Percentiles rank a stretch among this genome's conserved stretches.
Evolutionary conservation across 1,284 basidiomycete genomes (phyloP).

Genomic region (Fistulina hepatica): DNA sequence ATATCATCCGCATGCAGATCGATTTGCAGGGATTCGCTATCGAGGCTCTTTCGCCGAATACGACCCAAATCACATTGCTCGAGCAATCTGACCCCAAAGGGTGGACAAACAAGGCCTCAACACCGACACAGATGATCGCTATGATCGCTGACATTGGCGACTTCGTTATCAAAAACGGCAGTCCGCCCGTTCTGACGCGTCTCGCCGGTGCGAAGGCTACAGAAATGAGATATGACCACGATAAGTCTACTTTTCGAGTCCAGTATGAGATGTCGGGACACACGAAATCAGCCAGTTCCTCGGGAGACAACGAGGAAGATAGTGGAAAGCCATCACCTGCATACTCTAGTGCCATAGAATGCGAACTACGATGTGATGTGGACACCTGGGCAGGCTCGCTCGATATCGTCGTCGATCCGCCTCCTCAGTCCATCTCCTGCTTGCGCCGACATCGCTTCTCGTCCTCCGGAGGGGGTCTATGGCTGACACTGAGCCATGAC

Average conservation of each 20-base stretch:
- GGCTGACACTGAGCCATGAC: slow-evolving; percentile 91
- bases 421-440: slow-evolving; percentile 77
- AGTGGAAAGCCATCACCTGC: slow-evolving; percentile 13
- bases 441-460: slow-evolving; percentile 84
- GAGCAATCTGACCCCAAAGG: slow-evolving; percentile 97
- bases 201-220: slow-evolving; percentile 72
- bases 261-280: slow-evolving; percentile 73
- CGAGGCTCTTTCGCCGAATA: slow-evolving; percentile 90
- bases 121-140: slow-evolving; percentile 85
- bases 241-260: slow-evolving; percentile 70
- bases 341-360: slow-evolving; percentile 61
- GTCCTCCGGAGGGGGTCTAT: slow-evolving; percentile 85
- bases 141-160: slow-evolving; percentile 85
- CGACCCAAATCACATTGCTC: slow-evolving; percentile 86
- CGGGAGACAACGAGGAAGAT: slow-evolving; percentile 16
- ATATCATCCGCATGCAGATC: slow-evolving; percentile 86
- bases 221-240: slow-evolving; percentile 78
- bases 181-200: slow-evolving; percentile 82
- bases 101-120: slow-evolving; percentile 92
- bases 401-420: slow-evolving; percentile 90
- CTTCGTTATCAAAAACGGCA: slow-evolving; percentile 90
- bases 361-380: slow-evolving; percentile 89
- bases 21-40: slow-evolving; percentile 97
- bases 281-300: slow-evolving; percentile 37
- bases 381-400: slow-evolving; percentile 85